A percentile compares a stretch with the other conserved stretches of the same genome.
phyloP scores from a whole-genome alignment of 2,329 filamentous ascomycete genomes.

The Apiospora saccharicola region DNA sequence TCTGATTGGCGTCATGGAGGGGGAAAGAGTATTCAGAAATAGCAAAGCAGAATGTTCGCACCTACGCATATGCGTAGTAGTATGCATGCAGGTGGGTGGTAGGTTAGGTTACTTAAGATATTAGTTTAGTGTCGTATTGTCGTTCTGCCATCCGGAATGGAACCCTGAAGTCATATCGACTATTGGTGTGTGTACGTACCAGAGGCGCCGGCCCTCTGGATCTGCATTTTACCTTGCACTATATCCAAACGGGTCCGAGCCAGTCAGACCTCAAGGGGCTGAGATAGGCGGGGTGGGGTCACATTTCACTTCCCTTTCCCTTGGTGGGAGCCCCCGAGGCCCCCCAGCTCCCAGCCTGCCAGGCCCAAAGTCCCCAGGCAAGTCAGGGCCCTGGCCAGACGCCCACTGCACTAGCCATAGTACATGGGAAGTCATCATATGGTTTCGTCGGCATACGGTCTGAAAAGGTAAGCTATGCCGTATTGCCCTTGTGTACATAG shows the following conservation, averaged over 20 bases:
- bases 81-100: slow-evolving; percentile 4
- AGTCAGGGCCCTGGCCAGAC: not conserved
- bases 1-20: slow-evolving; percentile 7
- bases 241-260: slow-evolving; percentile 17
- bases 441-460: slow-evolving; percentile 16
- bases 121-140: slow-evolving; percentile 12
- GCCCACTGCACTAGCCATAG: not conserved
- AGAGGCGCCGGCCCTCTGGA: slow-evolving; percentile 20
- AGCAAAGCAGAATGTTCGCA: slow-evolving; percentile 2
- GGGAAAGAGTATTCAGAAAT: not conserved
- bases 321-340: not conserved
- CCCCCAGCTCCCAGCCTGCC: not conserved
- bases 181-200: slow-evolving; percentile 18
- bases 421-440: not conserved
- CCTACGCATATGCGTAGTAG: slow-evolving; percentile 9
- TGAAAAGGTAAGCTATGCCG: slow-evolving; percentile 10
- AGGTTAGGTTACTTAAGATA: slow-evolving; percentile 13
- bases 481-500: slow-evolving; percentile 1
- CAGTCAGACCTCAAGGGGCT: slow-evolving; percentile 18
- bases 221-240: slow-evolving; percentile 19
- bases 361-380: not conserved
- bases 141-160: slow-evolving; percentile 16
- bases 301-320: not conserved
- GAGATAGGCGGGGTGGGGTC: slow-evolving; percentile 7
- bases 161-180: slow-evolving; percentile 19